Base-by-base conservation (phyloP, 257 asterid species). In the Knoxia roxburghii region DNA sequence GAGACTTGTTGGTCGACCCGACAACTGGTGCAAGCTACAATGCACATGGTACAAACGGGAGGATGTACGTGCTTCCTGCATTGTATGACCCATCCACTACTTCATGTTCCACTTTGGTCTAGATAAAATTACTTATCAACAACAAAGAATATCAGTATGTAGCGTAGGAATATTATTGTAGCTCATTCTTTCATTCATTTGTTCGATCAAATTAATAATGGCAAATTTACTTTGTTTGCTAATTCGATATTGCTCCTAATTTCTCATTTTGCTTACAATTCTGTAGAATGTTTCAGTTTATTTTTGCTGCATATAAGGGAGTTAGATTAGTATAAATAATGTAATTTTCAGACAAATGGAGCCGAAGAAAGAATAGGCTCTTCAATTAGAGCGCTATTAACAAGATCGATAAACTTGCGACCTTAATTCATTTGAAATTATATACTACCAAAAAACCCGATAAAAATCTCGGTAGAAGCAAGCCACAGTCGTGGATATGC, bases 11-110 rank as follows among this genome's bases (percentile, higher is more conserved):
- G 76, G 86, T 82, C 65, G 96, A 89, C 48, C 43, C 62, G 0
- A 79, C 84, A 0, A 87, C 74, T 0, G 96, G 95, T 18, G 96
- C 89, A 6, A 89, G 96, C 76, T 89, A 82, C 60, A 89, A 89
- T 79, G 91, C 96, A 46, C 78, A 70, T 41, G 96, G 95, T 68
- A 68, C 76, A 1, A 75, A 79, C 18, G 87, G 83, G 2, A 78
- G 93, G 72, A 89, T 85, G n/a, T 89, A 82, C 64, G 37, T 89
- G 75, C 72, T 87, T 41, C 95, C 96, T 2, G 88, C 93, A 3
- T 50, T 89, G 0, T 89, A 79, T 27, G 93, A 87, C 77, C 96
- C 91, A 3, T 35, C 82, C 17, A 85, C 93, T 0, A 79, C 81
- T 1, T 15, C 59, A 46, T 89, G 96, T 15, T 82, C 93, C 0